A percentile compares a stretch with the other conserved stretches of the same genome.
Evolutionary conservation across 371 early-diverging fungal species (phyloP).

Genomic region (Spiromyces aspiralis): DNA sequence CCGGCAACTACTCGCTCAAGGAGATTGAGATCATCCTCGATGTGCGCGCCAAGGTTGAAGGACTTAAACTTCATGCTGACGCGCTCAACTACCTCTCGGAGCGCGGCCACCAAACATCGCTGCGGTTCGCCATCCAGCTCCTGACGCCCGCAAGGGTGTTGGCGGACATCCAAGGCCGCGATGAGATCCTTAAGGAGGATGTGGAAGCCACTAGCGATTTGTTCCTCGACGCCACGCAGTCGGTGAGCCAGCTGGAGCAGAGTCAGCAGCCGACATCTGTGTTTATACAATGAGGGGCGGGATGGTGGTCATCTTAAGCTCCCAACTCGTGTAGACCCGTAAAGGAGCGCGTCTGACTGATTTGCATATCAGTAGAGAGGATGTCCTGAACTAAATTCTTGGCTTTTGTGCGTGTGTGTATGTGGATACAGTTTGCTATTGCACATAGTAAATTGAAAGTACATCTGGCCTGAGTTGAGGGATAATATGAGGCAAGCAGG

Average conservation of each 20-base stretch:
- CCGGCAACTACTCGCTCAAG: conserved; percentile 74
- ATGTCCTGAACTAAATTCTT: too few relatives aligned
- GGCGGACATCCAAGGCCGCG: conserved; percentile 67
- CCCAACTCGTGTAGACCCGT: too few relatives aligned
- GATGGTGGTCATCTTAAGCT: too few relatives aligned
- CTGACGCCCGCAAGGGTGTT: conserved; percentile 83
- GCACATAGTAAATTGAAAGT: too few relatives aligned
- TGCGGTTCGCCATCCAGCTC: conserved; percentile 95
- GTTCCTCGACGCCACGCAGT: conserved; percentile 85
- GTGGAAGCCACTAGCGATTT: conserved; percentile 67
- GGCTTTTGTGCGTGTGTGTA: too few relatives aligned
- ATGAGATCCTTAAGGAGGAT: conserved; percentile 59
- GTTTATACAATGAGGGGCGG: too few relatives aligned
- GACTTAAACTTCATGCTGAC: conserved; percentile 51
- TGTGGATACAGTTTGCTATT: too few relatives aligned
- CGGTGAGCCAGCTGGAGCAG: conserved; percentile 30
- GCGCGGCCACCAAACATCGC: conserved; percentile 64
- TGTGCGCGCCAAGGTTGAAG: conserved; percentile 84
- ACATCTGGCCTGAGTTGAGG: too few relatives aligned
- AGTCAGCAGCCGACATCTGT: conserved; percentile 1
- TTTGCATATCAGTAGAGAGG: too few relatives aligned
- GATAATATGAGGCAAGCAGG: too few relatives aligned
- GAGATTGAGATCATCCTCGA: conserved; percentile 83
- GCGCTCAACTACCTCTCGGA: conserved; percentile 64
- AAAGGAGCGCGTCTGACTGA: too few relatives aligned